Conservation (phyloP, 2,329 filamentous ascomycete genomes). For the Claviceps sp. region DNA sequence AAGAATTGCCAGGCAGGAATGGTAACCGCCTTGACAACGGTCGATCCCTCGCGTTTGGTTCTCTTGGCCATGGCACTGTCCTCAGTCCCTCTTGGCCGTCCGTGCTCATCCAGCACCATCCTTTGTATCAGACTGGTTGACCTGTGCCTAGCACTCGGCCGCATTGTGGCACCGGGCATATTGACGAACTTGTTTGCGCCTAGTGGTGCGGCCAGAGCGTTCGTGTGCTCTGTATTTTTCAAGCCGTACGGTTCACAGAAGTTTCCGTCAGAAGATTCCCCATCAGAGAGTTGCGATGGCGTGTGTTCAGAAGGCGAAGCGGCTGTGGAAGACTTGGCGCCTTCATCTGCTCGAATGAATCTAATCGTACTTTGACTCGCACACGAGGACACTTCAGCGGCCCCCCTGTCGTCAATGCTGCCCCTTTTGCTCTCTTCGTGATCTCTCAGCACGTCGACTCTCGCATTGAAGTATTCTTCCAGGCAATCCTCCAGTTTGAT, state of each 20-base stretch:
- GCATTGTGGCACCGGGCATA: conserved; percentile 1
- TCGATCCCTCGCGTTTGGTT: conserved; percentile 32
- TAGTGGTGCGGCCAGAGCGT: neutral
- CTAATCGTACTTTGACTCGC: conserved; percentile 20
- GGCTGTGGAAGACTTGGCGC: conserved; percentile 20
- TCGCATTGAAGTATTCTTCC: conserved; percentile 89
- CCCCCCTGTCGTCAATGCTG: conserved; percentile 14
- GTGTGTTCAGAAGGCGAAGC: conserved; percentile 18
- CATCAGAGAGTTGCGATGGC: conserved; percentile 9
- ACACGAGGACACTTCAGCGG: conserved; percentile 13
- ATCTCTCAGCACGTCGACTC: conserved; percentile 76
- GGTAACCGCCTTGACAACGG: conserved; percentile 63
- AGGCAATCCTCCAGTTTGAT: conserved; percentile 83
- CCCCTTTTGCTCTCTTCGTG: conserved; percentile 39
- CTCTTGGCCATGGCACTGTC: conserved; percentile 27
- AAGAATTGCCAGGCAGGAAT: conserved; percentile 99
- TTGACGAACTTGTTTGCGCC: neutral
- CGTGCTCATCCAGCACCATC: conserved; percentile 39
- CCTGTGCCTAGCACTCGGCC: conserved; percentile 25
- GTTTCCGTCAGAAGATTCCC: neutral
- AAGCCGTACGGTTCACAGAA: neutral
- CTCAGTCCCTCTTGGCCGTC: conserved; percentile 29
- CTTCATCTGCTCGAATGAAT: conserved; percentile 20
- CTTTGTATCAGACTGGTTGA: conserved; percentile 50
- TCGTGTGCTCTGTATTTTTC: neutral